phyloP scores from a whole-genome alignment of 139 green algal species.

The Ostreobium quekettii region DNA sequence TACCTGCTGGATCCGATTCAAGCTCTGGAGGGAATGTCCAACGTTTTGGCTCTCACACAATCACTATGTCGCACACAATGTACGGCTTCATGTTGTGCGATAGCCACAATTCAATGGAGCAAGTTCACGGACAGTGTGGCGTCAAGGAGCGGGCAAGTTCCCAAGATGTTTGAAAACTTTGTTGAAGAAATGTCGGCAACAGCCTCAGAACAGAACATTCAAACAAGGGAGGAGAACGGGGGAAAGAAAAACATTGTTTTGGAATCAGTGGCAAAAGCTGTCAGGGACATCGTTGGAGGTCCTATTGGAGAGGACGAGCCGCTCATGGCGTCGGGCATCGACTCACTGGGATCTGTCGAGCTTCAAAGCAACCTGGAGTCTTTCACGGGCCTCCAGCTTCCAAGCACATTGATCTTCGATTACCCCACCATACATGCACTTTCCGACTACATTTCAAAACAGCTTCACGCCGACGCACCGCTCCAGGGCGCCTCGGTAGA shows the following conservation, averaged over 20 bases:
- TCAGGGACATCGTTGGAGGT: constrained; percentile 37
- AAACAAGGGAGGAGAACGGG: neutral
- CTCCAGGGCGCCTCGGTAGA: neutral
- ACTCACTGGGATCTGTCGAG: constrained; percentile 69
- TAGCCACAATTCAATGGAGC: constrained; percentile 34
- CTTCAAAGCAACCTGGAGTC: constrained; percentile 45
- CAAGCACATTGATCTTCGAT: constrained; percentile 63
- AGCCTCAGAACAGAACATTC: neutral
- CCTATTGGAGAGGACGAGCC: constrained; percentile 40
- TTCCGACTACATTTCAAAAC: constrained; percentile 24
- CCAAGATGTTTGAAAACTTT: constrained; percentile 25
- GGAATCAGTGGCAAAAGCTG: neutral
- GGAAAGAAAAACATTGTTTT: neutral
- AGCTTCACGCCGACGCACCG: constrained; percentile 17
- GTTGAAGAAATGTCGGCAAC: neutral
- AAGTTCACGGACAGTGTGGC: constrained; percentile 37
- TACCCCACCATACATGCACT: constrained; percentile 59
- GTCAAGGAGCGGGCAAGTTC: constrained; percentile 6
- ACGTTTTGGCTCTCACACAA: neutral
- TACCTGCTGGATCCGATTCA: constrained; percentile 40
- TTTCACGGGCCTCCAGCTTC: constrained; percentile 38
- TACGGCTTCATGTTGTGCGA: neutral
- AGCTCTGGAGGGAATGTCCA: constrained; percentile 36
- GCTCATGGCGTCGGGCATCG: constrained; percentile 66
- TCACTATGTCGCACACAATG: neutral